Conservation (phyloP, 2,329 filamentous ascomycete genomes). For the Sporothrix globosa region DNA sequence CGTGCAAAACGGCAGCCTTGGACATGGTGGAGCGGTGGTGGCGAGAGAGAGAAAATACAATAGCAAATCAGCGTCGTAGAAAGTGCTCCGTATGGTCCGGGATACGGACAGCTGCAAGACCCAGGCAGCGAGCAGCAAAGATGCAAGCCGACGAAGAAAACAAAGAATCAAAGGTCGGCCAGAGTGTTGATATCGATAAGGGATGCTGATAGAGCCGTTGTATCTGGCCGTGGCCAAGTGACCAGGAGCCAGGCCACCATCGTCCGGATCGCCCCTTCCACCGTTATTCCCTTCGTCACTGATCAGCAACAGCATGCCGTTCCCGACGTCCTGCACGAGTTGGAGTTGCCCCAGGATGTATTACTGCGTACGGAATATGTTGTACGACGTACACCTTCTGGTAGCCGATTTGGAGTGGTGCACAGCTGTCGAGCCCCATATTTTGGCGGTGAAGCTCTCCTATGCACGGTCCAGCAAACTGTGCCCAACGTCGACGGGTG, state of each 20-base stretch:
- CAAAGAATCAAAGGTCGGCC: no score
- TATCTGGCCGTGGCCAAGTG: background rate
- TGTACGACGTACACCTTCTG: background rate
- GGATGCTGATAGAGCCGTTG: no score
- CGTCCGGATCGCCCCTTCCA: background rate
- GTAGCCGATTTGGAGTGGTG: background rate
- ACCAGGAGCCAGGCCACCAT: background rate
- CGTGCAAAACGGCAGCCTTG: background rate
- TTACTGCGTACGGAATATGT: no score
- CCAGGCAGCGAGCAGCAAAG: background rate
- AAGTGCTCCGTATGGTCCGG: background rate
- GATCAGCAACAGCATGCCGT: slow-evolving; percentile 13
- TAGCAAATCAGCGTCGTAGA: background rate
- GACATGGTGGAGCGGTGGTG: background rate
- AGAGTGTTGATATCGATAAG: no score
- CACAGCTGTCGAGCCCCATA: background rate
- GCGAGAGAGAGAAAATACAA: background rate
- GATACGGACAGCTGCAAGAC: slow-evolving; percentile 1
- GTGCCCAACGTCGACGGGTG: slow-evolving; percentile 10
- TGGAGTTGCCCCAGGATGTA: slow-evolving; percentile 19
- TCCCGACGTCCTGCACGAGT: slow-evolving; percentile 26
- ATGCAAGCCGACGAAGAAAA: no score
- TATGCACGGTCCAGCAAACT: background rate
- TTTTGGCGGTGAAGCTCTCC: slow-evolving; percentile 27
- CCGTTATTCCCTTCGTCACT: background rate